Evolutionary conservation across 495 filamentous ascomycete genomes (phyloP).

Genomic region (Xylaria cubensis): DNA sequence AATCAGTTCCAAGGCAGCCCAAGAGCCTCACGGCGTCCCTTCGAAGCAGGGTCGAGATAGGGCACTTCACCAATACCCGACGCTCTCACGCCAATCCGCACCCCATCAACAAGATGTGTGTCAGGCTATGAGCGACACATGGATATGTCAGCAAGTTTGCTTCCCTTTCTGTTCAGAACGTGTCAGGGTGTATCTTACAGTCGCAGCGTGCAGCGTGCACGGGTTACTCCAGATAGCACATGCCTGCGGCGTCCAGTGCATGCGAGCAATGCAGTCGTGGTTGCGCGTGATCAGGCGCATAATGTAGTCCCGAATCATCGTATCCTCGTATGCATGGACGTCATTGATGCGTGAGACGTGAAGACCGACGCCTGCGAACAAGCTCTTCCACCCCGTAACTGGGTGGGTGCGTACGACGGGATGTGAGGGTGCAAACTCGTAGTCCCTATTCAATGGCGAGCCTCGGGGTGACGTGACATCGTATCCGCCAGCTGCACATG

Average conservation of each 20-base stretch:
- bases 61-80: constrained; percentile 54
- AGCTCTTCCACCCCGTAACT: constrained; percentile 56
- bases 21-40: constrained; percentile 54
- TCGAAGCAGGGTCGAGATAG: constrained; percentile 55
- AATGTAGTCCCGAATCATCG: constrained; percentile 49
- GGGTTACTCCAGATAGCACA: constrained; percentile 48
- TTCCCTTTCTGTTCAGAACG: not conserved
- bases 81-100: constrained; percentile 49
- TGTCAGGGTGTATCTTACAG: constrained; percentile 33
- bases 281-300: constrained; percentile 51
- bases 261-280: constrained; percentile 50
- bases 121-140: constrained; percentile 42
- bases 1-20: constrained; percentile 32
- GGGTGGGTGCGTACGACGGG: constrained; percentile 57
- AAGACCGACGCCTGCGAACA: constrained; percentile 52
- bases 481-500: constrained; percentile 47
- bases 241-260: constrained; percentile 53
- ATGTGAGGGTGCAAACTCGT: constrained; percentile 48
- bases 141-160: not conserved
- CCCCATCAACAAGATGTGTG: constrained; percentile 48
- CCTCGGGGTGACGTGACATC: constrained; percentile 49
- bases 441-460: constrained; percentile 46
- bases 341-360: constrained; percentile 50
- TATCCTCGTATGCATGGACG: constrained; percentile 45
- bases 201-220: constrained; percentile 51